These are phyloP conservation scores for Dothistroma pini DNA, from an alignment of 2,329 filamentous ascomycete species.

Conservation along the genomic window DNA sequence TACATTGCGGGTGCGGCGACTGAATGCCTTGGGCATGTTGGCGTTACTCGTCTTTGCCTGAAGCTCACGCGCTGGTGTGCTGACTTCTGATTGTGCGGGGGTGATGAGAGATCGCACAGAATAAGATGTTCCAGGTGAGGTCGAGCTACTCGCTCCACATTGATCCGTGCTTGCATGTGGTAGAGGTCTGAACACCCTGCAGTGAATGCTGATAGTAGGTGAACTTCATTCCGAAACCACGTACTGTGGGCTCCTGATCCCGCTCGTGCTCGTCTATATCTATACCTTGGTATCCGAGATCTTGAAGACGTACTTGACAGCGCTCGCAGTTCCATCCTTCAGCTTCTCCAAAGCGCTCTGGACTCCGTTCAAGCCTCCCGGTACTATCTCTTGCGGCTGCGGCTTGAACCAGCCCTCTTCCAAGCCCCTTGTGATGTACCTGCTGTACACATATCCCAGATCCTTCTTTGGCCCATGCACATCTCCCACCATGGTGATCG, in stretches of 20 bases:
- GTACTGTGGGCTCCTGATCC: neutral
- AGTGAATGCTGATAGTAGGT: neutral
- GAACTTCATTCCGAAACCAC: neutral
- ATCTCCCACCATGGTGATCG: slow-evolving; percentile 37
- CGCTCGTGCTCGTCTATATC: slow-evolving; percentile 1
- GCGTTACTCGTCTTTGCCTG: neutral
- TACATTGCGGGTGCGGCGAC: neutral
- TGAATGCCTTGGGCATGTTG: neutral
- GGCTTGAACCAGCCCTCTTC: slow-evolving; percentile 37
- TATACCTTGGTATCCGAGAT: slow-evolving; percentile 47
- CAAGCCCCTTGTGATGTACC: slow-evolving; percentile 33
- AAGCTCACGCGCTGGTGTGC: too few relatives aligned
- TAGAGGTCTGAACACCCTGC: too few relatives aligned
- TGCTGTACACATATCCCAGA: slow-evolving; percentile 34
- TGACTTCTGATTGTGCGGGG: too few relatives aligned
- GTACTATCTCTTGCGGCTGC: slow-evolving; percentile 48
- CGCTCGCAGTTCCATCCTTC: slow-evolving; percentile 60
- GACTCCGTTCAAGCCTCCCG: slow-evolving; percentile 54
- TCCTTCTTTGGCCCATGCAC: slow-evolving; percentile 33
- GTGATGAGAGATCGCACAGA: too few relatives aligned
- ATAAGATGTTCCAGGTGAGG: too few relatives aligned
- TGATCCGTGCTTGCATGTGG: too few relatives aligned
- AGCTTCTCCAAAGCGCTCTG: slow-evolving; percentile 53
- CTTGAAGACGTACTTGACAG: slow-evolving; percentile 61
- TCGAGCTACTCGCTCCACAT: too few relatives aligned